Percentiles rank a stretch among this genome's conserved stretches.
phyloP scores from a whole-genome alignment of 345 rosid genomes.

The Mangifera indica region DNA sequence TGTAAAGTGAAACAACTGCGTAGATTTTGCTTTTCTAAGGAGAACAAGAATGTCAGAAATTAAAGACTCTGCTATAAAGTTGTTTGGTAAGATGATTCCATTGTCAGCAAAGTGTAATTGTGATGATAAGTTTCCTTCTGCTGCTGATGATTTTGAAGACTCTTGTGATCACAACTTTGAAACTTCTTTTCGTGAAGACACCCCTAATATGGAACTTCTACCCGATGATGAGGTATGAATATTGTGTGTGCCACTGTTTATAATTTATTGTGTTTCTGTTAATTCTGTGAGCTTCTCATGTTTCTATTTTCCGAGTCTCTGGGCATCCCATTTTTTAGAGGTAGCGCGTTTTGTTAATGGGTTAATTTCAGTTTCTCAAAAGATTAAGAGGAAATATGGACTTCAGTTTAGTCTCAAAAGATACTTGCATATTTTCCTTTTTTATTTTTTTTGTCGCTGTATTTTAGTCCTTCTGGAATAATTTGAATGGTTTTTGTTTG shows the following conservation, averaged over 20 bases:
- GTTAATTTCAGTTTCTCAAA: constrained; percentile 10
- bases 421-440: too few species aligned
- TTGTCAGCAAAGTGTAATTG: neutral
- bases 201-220: neutral
- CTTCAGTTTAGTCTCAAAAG: neutral
- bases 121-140: neutral
- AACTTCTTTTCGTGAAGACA: constrained; percentile 10
- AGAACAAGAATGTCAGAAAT: constrained; percentile 31
- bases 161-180: neutral
- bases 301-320: neutral
- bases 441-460: too few species aligned
- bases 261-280: neutral
- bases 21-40: too few species aligned
- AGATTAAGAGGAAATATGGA: neutral
- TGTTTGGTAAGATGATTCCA: constrained; percentile 54
- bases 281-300: neutral
- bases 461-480: neutral
- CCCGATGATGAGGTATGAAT: constrained; percentile 23
- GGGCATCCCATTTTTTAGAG: constrained; percentile 5
- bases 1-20: too few species aligned
- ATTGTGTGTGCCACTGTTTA: neutral
- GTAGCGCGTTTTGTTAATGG: constrained; percentile 2
- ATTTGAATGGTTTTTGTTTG: neutral
- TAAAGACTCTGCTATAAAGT: constrained; percentile 38
- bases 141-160: neutral